Percentiles rank a stretch among this genome's conserved stretches.
Evolutionary conservation across 441 rosid genomes (phyloP).

Genomic region (Bruguiera hainesii): DNA sequence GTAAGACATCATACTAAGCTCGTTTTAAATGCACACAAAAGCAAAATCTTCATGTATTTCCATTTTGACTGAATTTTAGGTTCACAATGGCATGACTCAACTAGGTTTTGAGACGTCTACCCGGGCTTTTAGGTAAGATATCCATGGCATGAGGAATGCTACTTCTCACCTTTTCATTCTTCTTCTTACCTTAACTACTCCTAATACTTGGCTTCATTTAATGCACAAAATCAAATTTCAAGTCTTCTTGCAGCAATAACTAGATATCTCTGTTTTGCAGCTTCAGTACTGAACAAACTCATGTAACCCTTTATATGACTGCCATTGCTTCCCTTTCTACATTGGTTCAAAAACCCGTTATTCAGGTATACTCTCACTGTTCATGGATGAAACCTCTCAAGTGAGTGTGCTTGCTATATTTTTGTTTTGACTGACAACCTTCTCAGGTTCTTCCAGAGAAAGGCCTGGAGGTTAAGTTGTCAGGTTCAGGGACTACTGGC

Average conservation of each 20-base stretch:
- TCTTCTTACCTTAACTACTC: background rate
- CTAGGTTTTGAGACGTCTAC: slow-evolving; percentile 63
- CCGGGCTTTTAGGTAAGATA: slow-evolving; percentile 57
- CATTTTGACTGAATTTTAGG: slow-evolving; percentile 36
- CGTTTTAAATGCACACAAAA: slow-evolving; percentile 6
- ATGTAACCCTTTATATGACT: slow-evolving; percentile 79
- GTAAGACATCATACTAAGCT: slow-evolving; percentile 39
- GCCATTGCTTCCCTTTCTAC: slow-evolving; percentile 70
- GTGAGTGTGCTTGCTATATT: background rate
- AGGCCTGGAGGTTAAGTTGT: slow-evolving; percentile 57
- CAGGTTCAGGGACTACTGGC: slow-evolving; percentile 66
- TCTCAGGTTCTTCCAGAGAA: slow-evolving; percentile 66
- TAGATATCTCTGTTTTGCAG: slow-evolving; percentile 33
- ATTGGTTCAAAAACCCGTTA: slow-evolving; percentile 58
- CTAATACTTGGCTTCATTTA: slow-evolving; percentile 10
- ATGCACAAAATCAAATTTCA: slow-evolving; percentile 5
- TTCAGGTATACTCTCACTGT: slow-evolving; percentile 44
- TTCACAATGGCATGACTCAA: slow-evolving; percentile 88
- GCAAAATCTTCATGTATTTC: background rate
- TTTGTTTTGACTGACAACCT: slow-evolving; percentile 10
- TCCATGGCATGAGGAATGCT: background rate
- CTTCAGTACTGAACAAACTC: slow-evolving; percentile 75
- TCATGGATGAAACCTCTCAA: slow-evolving; percentile 8
- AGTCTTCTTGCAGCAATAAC: background rate
- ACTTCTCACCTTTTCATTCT: slow-evolving; percentile 7